These are phyloP conservation scores for Stylonectria norvegica DNA, from an alignment of 2,329 filamentous ascomycete species.

Conservation along the genomic window DNA sequence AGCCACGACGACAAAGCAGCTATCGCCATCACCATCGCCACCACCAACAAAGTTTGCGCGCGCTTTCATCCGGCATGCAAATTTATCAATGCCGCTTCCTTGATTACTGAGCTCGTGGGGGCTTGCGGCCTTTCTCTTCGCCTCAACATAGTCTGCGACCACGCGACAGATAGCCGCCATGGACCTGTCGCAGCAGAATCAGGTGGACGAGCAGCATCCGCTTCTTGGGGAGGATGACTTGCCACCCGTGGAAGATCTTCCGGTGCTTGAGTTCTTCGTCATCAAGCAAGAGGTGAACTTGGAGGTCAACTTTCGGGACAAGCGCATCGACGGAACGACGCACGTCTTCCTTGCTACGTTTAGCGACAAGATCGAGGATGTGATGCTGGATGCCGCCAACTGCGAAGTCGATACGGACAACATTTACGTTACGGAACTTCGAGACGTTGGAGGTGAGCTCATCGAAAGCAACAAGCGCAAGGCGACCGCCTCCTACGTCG, in stretches of 20 bases:
- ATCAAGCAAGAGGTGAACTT: slow-evolving; percentile 85
- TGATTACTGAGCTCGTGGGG: slow-evolving; percentile 22
- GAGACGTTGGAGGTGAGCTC: slow-evolving; percentile 34
- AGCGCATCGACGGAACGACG: slow-evolving; percentile 71
- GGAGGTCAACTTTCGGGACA: slow-evolving; percentile 79
- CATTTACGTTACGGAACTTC: slow-evolving; percentile 48
- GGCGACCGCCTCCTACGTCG: slow-evolving; percentile 46
- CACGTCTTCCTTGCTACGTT: slow-evolving; percentile 73
- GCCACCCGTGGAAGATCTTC: slow-evolving; percentile 33
- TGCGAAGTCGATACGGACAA: slow-evolving; percentile 54
- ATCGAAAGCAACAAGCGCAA: slow-evolving; percentile 37
- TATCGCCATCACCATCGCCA: neutral
- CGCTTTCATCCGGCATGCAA: neutral
- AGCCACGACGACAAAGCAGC: neutral
- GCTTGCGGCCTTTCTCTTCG: slow-evolving; percentile 22
- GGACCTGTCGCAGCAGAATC: slow-evolving; percentile 20
- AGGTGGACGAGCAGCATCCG: slow-evolving; percentile 22
- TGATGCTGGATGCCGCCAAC: slow-evolving; percentile 61
- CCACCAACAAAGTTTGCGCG: neutral
- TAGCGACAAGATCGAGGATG: slow-evolving; percentile 54
- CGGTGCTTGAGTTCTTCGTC: slow-evolving; percentile 49
- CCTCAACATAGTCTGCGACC: slow-evolving; percentile 8
- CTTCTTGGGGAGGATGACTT: slow-evolving; percentile 32
- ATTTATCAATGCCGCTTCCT: slow-evolving; percentile 22
- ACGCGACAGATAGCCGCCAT: slow-evolving; percentile 15